phyloP scores from a whole-genome alignment of 805 yeast species.

The Saccharomycopsis oosterbeekiorum region DNA sequence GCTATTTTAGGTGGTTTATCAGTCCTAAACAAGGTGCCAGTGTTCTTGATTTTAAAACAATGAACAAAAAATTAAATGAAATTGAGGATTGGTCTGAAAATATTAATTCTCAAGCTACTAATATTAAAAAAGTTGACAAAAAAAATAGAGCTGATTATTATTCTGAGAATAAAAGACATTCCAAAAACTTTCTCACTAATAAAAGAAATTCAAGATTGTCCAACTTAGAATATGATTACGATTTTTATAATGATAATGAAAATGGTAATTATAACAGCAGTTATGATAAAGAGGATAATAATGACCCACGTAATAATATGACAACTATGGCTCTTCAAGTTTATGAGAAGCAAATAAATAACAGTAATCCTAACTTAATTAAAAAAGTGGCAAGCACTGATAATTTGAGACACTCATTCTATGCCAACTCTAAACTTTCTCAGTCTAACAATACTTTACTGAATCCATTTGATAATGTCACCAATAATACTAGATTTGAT shows the following conservation, averaged over 20 bases:
- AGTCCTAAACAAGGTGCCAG: slow-evolving; percentile 76
- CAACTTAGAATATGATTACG: slow-evolving; percentile 13
- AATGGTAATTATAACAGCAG: neutral
- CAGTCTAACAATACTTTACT: slow-evolving; percentile 7
- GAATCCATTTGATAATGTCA: slow-evolving; percentile 14
- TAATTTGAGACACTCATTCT: slow-evolving; percentile 8
- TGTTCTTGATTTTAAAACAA: slow-evolving; percentile 43
- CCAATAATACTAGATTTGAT: neutral
- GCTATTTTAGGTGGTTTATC: slow-evolving; percentile 80
- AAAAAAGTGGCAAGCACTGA: slow-evolving; percentile 1
- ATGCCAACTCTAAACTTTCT: slow-evolving; percentile 8
- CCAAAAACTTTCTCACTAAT: slow-evolving; percentile 19
- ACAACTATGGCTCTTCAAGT: slow-evolving; percentile 16
- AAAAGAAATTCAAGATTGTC: slow-evolving; percentile 28
- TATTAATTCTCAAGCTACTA: slow-evolving; percentile 38
- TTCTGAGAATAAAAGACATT: slow-evolving; percentile 21
- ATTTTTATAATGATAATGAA: slow-evolving; percentile 3
- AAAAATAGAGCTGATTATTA: slow-evolving; percentile 42
- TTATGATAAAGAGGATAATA: neutral
- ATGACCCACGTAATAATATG: slow-evolving; percentile 1
- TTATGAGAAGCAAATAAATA: slow-evolving; percentile 1
- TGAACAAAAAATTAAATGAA: slow-evolving; percentile 53
- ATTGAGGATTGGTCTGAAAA: slow-evolving; percentile 85
- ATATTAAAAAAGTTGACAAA: slow-evolving; percentile 38
- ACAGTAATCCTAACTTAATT: neutral